Evolutionary conservation across 2,329 filamentous ascomycete species (phyloP).

Genomic region (Sclerotinia glacialis): DNA sequence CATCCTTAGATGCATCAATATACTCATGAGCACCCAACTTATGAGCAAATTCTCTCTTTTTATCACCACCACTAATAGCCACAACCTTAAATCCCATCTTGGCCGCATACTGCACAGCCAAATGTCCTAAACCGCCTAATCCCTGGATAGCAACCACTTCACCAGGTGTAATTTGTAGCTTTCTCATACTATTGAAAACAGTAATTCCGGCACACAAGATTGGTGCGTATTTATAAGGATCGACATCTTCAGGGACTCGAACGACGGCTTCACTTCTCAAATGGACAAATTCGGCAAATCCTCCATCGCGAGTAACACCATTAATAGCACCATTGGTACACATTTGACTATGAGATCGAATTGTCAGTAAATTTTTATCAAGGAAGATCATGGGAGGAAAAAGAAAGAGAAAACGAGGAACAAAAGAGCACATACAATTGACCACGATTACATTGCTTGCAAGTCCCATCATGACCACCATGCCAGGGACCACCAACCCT

Average conservation of each 20-base stretch:
- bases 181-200: slow-evolving; percentile 58
- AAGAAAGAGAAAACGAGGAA: not conserved
- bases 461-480: slow-evolving; percentile 58
- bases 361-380: not conserved
- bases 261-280: slow-evolving; percentile 61
- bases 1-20: slow-evolving; percentile 54
- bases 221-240: slow-evolving; percentile 54
- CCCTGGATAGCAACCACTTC: slow-evolving; percentile 61
- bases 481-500: slow-evolving; percentile 68
- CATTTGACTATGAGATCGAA: slow-evolving; percentile 49
- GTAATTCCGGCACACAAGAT: slow-evolving; percentile 65
- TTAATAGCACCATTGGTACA: slow-evolving; percentile 63
- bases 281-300: slow-evolving; percentile 63
- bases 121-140: slow-evolving; percentile 71
- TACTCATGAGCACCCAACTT: slow-evolving; percentile 60
- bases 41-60: slow-evolving; percentile 65
- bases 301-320: slow-evolving; percentile 64
- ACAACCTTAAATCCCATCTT: slow-evolving; percentile 74
- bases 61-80: slow-evolving; percentile 63
- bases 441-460: slow-evolving; percentile 60
- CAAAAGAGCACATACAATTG: slow-evolving; percentile 40
- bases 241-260: slow-evolving; percentile 51
- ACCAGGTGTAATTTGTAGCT: slow-evolving; percentile 52
- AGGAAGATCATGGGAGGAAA: not conserved
- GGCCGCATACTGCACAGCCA: slow-evolving; percentile 72